These are phyloP conservation scores for Colletotrichum sp. DNA, from an alignment of 2,329 filamentous ascomycete genomes.

Conservation along the genomic window DNA sequence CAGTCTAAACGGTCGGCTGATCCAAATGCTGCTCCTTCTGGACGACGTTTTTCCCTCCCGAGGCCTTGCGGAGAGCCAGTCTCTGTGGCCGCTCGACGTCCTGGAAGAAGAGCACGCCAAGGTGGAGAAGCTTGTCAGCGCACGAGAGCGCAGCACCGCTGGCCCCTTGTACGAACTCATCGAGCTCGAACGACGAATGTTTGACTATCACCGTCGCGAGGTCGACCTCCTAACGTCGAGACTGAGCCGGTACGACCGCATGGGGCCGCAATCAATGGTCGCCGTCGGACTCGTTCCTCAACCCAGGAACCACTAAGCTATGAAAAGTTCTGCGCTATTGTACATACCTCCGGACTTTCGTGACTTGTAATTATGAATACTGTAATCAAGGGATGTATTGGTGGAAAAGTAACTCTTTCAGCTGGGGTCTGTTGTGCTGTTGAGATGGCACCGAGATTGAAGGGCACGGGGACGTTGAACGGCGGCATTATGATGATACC, in stretches of 20 bases:
- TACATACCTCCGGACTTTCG: background rate
- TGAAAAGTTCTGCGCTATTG: background rate
- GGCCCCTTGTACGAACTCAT: slow-evolving; percentile 1
- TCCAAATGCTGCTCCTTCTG: slow-evolving; percentile 6
- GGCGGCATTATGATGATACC: background rate
- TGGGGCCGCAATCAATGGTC: background rate
- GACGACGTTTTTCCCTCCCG: slow-evolving; percentile 5
- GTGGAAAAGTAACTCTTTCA: background rate
- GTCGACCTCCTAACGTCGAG: slow-evolving; percentile 8
- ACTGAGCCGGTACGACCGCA: background rate
- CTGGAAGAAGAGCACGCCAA: slow-evolving; percentile 13
- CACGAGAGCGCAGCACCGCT: background rate
- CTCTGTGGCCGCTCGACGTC: slow-evolving; percentile 11
- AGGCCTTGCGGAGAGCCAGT: background rate
- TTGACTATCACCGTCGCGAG: slow-evolving; percentile 6
- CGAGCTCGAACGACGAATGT: slow-evolving; percentile 4
- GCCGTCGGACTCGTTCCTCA: slow-evolving; percentile 1
- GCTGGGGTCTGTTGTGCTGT: background rate
- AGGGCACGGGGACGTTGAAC: background rate
- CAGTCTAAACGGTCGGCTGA: slow-evolving; percentile 5
- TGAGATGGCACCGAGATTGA: background rate
- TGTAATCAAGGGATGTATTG: background rate
- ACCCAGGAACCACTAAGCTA: background rate
- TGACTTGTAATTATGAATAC: background rate
- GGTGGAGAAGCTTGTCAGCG: background rate